phyloP scores from a whole-genome alignment of 2,329 filamentous ascomycete species.

The Diatrype stigma region DNA sequence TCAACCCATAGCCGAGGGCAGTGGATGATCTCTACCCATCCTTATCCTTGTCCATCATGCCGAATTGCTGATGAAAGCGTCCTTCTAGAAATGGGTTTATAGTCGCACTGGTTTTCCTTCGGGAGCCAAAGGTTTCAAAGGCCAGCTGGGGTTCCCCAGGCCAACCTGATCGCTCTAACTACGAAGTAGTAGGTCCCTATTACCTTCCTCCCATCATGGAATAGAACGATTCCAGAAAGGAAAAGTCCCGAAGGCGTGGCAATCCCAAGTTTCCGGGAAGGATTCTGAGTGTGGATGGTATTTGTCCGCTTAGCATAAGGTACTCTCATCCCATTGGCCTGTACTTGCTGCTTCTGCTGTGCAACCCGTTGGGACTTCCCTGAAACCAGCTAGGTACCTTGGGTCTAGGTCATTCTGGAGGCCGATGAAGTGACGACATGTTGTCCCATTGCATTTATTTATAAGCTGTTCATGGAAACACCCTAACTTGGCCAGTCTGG shows the following conservation, averaged over 20 bases:
- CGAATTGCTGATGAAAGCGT: slow-evolving; percentile 12
- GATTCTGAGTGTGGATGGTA: background rate
- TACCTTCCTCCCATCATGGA: background rate
- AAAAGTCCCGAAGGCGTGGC: background rate
- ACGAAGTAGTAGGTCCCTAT: background rate
- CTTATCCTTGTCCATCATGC: slow-evolving; percentile 19
- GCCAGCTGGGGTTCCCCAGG: background rate
- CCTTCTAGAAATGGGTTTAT: slow-evolving; percentile 13
- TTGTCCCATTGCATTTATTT: background rate
- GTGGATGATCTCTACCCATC: background rate
- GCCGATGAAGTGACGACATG: background rate
- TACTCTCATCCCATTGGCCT: slow-evolving; percentile 21
- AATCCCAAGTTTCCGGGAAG: slow-evolving; percentile 12
- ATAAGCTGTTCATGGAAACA: background rate
- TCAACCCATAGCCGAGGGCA: background rate
- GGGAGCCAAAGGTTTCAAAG: slow-evolving; percentile 9
- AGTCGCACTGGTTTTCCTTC: slow-evolving; percentile 12
- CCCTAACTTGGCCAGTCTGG: background rate
- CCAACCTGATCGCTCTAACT: background rate
- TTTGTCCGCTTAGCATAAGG: slow-evolving; percentile 9
- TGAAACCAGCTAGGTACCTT: slow-evolving; percentile 21
- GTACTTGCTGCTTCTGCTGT: slow-evolving; percentile 15
- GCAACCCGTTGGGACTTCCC: slow-evolving; percentile 16
- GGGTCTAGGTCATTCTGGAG: slow-evolving; percentile 2
- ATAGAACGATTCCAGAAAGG: background rate